Evolutionary conservation across 768 basidiomycete species (phyloP).

Genomic region (Termitomyces bulborhizus): DNA sequence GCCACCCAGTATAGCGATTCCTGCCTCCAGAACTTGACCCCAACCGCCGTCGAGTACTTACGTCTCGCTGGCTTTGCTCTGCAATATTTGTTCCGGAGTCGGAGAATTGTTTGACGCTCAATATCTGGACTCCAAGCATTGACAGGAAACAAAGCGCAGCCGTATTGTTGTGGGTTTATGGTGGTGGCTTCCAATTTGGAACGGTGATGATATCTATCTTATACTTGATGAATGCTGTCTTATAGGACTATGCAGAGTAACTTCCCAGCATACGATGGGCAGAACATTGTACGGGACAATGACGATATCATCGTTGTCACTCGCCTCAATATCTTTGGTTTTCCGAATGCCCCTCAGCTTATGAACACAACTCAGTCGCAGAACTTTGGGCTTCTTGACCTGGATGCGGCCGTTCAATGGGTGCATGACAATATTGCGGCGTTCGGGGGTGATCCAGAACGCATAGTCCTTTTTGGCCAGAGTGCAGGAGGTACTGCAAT

Average conservation of each 20-base stretch:
- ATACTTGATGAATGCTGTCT: not conserved
- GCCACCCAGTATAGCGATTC: conserved; percentile 24
- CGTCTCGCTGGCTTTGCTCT: conserved; percentile 16
- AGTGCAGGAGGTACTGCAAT: conserved; percentile 26
- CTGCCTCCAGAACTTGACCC: conserved; percentile 21
- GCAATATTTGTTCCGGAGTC: conserved; percentile 20
- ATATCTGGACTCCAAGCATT: conserved; percentile 30
- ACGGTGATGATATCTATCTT: conserved; percentile 16
- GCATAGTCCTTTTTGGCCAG: conserved; percentile 29
- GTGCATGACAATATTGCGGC: conserved; percentile 36
- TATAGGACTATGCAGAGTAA: conserved; percentile 18
- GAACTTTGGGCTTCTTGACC: conserved; percentile 16
- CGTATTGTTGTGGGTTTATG: conserved; percentile 32
- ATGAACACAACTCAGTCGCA: no score
- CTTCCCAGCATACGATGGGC: conserved; percentile 20
- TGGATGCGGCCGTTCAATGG: conserved; percentile 35
- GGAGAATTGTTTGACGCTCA: conserved; percentile 30
- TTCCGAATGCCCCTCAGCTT: no score
- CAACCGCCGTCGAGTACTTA: conserved; percentile 16
- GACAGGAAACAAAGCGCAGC: conserved; percentile 25
- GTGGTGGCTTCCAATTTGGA: conserved; percentile 29
- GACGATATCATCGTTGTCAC: conserved; percentile 23
- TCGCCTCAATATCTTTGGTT: conserved; percentile 1
- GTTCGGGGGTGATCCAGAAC: conserved; percentile 33
- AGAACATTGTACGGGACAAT: conserved; percentile 24